Conservation (phyloP, 805 yeast species). For the Yamadazyma insecticola region DNA sequence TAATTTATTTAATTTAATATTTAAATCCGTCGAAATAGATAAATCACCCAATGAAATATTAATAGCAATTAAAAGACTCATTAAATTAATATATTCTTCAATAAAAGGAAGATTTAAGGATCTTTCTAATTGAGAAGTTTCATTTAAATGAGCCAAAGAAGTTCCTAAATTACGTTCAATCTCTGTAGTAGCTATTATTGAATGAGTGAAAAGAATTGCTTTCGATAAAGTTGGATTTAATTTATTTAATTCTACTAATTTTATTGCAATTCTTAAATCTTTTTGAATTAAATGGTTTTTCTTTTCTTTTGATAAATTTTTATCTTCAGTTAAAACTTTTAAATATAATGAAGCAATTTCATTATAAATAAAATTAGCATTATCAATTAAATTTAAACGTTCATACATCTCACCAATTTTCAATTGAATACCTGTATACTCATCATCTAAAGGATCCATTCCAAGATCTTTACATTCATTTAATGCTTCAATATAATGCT, state of each 20-base stretch:
- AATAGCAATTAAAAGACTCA: constrained; percentile 71
- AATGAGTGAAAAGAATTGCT: constrained; percentile 57
- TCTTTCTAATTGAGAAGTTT: not conserved
- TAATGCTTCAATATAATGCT: constrained; percentile 70
- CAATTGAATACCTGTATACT: constrained; percentile 86
- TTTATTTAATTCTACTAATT: constrained; percentile 55
- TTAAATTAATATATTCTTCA: constrained; percentile 71
- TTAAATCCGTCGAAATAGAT: constrained; percentile 54
- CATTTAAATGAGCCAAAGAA: constrained; percentile 2
- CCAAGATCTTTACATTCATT: constrained; percentile 53
- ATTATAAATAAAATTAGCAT: constrained; percentile 63
- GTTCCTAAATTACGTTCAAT: constrained; percentile 40
- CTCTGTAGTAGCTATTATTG: constrained; percentile 63
- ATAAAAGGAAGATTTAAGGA: constrained; percentile 34
- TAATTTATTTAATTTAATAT: constrained; percentile 60
- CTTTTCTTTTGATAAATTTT: constrained; percentile 12
- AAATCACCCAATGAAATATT: constrained; percentile 68
- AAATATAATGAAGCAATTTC: constrained; percentile 61
- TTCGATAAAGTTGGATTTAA: constrained; percentile 46
- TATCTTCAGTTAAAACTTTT: constrained; percentile 40
- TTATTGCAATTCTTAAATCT: constrained; percentile 64
- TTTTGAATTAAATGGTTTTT: constrained; percentile 63
- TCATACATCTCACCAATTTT: constrained; percentile 87
- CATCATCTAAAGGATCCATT: constrained; percentile 61
- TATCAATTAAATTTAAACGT: constrained; percentile 52